These are phyloP conservation scores for Juglanconis oblonga DNA, from an alignment of 2,329 filamentous ascomycete genomes.

Conservation along the genomic window DNA sequence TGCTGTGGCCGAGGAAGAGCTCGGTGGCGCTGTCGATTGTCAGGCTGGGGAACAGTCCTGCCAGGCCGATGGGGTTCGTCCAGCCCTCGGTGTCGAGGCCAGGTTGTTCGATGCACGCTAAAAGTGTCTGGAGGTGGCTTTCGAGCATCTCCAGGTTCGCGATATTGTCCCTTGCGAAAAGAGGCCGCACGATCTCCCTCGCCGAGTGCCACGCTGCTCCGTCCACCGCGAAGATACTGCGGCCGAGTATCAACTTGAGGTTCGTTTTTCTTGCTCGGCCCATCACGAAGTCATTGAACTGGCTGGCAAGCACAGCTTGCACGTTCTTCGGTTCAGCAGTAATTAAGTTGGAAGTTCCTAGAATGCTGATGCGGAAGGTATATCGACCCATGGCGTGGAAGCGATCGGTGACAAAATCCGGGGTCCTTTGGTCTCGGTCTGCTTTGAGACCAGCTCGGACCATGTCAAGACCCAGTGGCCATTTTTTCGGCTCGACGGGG, in stretches of 20 bases:
- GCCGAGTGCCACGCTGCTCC: not conserved
- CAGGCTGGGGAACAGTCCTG: slow-evolving; percentile 47
- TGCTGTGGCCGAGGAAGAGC: slow-evolving; percentile 52
- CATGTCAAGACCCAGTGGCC: not conserved
- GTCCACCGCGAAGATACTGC: not conserved
- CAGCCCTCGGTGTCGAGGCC: not conserved
- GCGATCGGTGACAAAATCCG: not conserved
- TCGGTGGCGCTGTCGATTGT: slow-evolving; percentile 54
- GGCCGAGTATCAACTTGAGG: not conserved
- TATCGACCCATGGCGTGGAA: not conserved
- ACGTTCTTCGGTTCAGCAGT: not conserved
- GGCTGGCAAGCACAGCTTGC: not conserved
- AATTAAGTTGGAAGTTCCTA: not conserved
- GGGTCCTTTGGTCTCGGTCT: not conserved
- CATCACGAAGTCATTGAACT: not conserved
- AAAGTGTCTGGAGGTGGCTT: not conserved
- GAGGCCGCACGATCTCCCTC: not conserved
- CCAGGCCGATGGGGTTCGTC: slow-evolving; percentile 2
- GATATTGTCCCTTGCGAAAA: not conserved
- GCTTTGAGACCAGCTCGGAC: not conserved
- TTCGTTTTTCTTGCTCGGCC: not conserved
- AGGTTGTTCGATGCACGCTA: slow-evolving; percentile 5
- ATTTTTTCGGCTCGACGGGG: not conserved
- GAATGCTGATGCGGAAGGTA: not conserved
- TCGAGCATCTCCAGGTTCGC: not conserved